Percentiles rank a stretch among this genome's conserved stretches.
phyloP scores from a whole-genome alignment of 805 yeast genomes.

The Candida dajiaensis region DNA sequence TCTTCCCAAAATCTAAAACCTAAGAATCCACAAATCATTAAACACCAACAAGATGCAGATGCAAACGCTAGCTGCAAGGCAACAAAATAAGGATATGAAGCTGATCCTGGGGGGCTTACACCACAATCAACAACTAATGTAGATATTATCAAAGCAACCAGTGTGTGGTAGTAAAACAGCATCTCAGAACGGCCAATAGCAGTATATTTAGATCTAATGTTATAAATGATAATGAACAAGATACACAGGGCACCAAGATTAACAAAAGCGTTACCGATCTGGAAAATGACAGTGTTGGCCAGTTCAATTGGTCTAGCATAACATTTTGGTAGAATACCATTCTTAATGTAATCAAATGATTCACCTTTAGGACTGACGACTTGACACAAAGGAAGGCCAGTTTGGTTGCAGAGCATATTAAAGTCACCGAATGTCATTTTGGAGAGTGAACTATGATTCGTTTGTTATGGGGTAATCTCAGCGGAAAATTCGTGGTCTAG shows the following conservation, averaged over 20 bases:
- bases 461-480: too few relatives aligned
- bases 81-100: slow-evolving; percentile 74
- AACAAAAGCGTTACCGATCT: slow-evolving; percentile 80
- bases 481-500: too few relatives aligned
- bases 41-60: slow-evolving; percentile 63
- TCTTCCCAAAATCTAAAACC: slow-evolving; percentile 95
- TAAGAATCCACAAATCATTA: slow-evolving; percentile 68
- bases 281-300: slow-evolving; percentile 88
- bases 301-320: slow-evolving; percentile 81
- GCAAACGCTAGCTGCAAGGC: slow-evolving; percentile 73
- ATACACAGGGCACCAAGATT: slow-evolving; percentile 70
- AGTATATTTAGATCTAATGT: slow-evolving; percentile 79
- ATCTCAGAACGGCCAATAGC: slow-evolving; percentile 92
- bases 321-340: slow-evolving; percentile 72
- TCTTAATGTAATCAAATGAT: slow-evolving; percentile 27
- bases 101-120: slow-evolving; percentile 81
- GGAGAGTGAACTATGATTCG: not conserved
- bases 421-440: slow-evolving; percentile 66
- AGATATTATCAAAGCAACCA: slow-evolving; percentile 51
- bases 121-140: slow-evolving; percentile 86
- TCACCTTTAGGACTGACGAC: slow-evolving; percentile 49
- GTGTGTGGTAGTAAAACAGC: slow-evolving; percentile 61
- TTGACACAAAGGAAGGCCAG: slow-evolving; percentile 78
- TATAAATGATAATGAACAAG: slow-evolving; percentile 64
- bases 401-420: slow-evolving; percentile 48